Conservation (phyloP, 345 rosid genomes). For the Populus ilicifolia region DNA sequence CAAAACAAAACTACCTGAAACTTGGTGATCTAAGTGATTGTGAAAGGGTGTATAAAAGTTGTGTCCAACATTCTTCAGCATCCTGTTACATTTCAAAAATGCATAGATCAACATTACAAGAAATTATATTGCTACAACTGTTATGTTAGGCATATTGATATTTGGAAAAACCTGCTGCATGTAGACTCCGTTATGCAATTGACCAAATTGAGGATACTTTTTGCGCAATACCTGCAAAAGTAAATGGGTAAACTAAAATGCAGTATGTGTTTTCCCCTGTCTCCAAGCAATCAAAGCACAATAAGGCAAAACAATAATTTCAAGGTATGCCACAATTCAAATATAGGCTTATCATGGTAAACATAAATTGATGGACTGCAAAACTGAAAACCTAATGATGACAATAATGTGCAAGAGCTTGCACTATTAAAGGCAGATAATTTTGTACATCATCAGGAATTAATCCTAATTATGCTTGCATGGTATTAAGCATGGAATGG, state of each 20-base stretch:
- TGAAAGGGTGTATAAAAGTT: conserved; percentile 84
- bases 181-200: conserved; percentile 81
- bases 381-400: background rate
- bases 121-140: background rate
- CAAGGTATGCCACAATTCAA: background rate
- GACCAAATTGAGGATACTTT: conserved; percentile 93
- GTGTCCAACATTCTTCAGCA: conserved; percentile 99
- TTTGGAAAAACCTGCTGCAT: conserved; percentile 79
- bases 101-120: conserved; percentile 11
- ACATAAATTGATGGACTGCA: background rate
- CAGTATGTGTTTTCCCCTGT: background rate
- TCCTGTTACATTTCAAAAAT: conserved; percentile 47
- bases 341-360: background rate
- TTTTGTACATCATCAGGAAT: background rate
- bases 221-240: conserved; percentile 70
- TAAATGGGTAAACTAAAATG: background rate
- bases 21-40: conserved; percentile 68
- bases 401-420: background rate
- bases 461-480: background rate
- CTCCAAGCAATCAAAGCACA: conserved; percentile 2
- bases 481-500: background rate
- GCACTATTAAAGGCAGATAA: background rate
- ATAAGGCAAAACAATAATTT: background rate
- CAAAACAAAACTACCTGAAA: conserved; percentile 40
- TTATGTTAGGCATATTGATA: background rate